A percentile compares a stretch with the other conserved stretches of the same genome.
Evolutionary conservation across 1,284 basidiomycete genomes (phyloP).

Genomic region (Heterobasidion parviporum): DNA sequence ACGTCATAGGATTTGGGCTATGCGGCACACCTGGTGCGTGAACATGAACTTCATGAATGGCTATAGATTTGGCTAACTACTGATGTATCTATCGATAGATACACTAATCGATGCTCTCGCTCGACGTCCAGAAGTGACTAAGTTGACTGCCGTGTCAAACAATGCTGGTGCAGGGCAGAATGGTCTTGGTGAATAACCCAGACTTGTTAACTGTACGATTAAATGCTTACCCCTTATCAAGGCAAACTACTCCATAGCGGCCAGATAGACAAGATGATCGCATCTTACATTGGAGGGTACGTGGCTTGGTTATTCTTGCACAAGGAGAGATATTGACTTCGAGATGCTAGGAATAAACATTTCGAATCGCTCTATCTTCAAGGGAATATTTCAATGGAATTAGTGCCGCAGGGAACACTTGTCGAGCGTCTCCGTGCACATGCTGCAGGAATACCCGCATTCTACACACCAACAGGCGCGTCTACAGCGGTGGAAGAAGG

Average conservation of each 20-base stretch:
- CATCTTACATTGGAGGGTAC: conserved; percentile 83
- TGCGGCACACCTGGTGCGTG: conserved; percentile 64
- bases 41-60: neutral
- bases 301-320: conserved; percentile 11
- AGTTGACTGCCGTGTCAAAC: conserved; percentile 84
- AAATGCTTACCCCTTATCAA: conserved; percentile 20
- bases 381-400: conserved; percentile 79
- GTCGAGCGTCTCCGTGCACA: conserved; percentile 88
- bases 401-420: conserved; percentile 88
- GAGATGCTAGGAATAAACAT: conserved; percentile 54
- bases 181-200: conserved; percentile 60
- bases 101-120: conserved; percentile 80
- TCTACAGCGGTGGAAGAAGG: conserved; percentile 79
- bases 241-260: conserved; percentile 72
- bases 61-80: neutral
- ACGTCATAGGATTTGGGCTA: conserved; percentile 63
- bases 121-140: conserved; percentile 61
- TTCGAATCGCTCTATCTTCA: conserved; percentile 74
- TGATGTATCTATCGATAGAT: conserved; percentile 30
- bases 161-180: conserved; percentile 77
- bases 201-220: neutral
- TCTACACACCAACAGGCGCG: conserved; percentile 94
- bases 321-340: neutral
- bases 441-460: conserved; percentile 92
- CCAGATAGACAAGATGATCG: conserved; percentile 80